phyloP scores from a whole-genome alignment of 1,284 basidiomycete species.

The Marasmius fiardii region DNA sequence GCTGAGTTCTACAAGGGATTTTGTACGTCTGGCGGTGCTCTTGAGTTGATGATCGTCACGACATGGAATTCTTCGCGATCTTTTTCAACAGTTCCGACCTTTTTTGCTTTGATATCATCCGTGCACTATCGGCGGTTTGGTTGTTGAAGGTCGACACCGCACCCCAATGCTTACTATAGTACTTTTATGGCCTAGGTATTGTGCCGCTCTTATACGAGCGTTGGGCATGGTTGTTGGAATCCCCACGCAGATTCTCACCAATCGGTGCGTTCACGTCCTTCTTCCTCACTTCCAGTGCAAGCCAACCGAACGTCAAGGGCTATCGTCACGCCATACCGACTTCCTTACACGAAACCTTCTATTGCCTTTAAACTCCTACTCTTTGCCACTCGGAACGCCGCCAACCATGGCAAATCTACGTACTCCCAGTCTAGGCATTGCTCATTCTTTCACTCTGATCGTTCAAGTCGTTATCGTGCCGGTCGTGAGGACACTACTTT shows the following conservation, averaged over 20 bases:
- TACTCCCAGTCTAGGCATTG: not conserved
- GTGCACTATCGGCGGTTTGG: not conserved
- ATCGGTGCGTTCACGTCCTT: not conserved
- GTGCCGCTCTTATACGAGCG: not conserved
- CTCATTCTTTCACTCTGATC: not conserved
- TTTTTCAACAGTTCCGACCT: not conserved
- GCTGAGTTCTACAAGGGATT: not conserved
- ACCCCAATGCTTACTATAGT: not conserved
- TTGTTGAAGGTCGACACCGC: not conserved
- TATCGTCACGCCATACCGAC: constrained; percentile 1
- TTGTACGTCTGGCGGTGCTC: not conserved
- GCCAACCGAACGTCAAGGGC: not conserved
- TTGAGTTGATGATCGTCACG: no score
- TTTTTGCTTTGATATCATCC: not conserved
- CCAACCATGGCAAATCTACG: not conserved
- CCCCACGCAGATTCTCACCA: not conserved
- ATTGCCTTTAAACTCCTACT: not conserved
- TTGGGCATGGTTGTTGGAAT: not conserved
- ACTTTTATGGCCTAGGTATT: not conserved
- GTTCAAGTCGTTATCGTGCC: not conserved
- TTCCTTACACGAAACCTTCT: not conserved
- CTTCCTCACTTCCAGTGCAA: not conserved
- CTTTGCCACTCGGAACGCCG: not conserved
- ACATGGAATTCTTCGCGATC: not conserved
- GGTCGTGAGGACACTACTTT: not conserved